phyloP scores from a whole-genome alignment of 176 grass and related monocot species.

The Carex parvula region DNA sequence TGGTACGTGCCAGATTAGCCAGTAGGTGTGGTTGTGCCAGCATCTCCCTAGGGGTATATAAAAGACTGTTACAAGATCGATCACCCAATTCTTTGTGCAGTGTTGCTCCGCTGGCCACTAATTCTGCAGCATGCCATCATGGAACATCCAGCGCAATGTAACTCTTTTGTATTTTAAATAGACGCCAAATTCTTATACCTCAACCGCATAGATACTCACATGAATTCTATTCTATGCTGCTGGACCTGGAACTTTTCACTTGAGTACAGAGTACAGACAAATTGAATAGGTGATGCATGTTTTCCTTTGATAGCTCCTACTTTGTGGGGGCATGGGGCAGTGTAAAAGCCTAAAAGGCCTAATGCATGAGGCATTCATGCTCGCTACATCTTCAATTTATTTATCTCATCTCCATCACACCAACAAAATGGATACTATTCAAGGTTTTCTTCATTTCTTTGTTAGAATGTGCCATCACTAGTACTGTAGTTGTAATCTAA shows the following conservation, averaged over 20 bases:
- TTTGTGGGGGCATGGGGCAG: not conserved
- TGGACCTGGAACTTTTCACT: not conserved
- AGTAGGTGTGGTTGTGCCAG: too few species aligned
- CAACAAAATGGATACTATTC: not conserved
- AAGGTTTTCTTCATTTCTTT: not conserved
- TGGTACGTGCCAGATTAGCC: too few species aligned
- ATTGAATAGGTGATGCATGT: not conserved
- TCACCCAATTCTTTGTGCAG: too few species aligned
- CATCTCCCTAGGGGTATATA: too few species aligned
- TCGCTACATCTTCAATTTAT: not conserved
- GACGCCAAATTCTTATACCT: too few species aligned
- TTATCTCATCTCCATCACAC: not conserved
- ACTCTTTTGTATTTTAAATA: too few species aligned
- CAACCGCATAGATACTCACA: too few species aligned
- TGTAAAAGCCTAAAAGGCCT: not conserved
- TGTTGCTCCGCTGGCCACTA: too few species aligned
- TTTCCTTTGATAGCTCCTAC: constrained; percentile 9
- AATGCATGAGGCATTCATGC: constrained; percentile 9
- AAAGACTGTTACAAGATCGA: too few species aligned
- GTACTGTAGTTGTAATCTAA: not conserved
- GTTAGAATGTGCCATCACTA: not conserved
- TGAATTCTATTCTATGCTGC: too few species aligned
- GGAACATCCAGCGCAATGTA: too few species aligned
- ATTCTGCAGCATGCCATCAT: too few species aligned
- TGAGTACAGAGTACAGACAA: not conserved